Percentiles rank a stretch among this genome's conserved stretches.
phyloP scores from a whole-genome alignment of 371 early-diverging fungal genomes.

The Rhizopus arrhizus region DNA sequence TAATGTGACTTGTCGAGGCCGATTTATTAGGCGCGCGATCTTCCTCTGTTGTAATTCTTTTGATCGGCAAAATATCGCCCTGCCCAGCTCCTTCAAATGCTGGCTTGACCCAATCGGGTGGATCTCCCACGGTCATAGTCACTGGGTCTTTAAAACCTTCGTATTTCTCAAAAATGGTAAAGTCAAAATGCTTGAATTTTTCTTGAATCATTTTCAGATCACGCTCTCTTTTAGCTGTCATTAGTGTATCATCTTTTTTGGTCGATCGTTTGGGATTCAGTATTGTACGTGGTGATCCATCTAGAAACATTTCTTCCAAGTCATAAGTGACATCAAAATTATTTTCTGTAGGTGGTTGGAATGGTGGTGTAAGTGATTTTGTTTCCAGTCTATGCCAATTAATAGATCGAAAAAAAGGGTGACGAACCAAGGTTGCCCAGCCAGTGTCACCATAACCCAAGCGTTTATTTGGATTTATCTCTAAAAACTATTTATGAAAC shows the following conservation, averaged over 20 bases:
- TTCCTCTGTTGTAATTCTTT: constrained; percentile 35
- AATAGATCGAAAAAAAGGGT: constrained; percentile 58
- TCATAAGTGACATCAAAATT: constrained; percentile 95
- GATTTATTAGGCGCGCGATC: constrained; percentile 35
- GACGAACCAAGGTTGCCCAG: constrained; percentile 45
- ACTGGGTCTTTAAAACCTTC: constrained; percentile 66
- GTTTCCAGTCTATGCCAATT: constrained; percentile 50
- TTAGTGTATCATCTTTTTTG: background rate
- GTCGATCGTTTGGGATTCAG: constrained; percentile 15
- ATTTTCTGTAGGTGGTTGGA: constrained; percentile 63
- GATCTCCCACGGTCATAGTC: constrained; percentile 68
- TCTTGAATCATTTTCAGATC: constrained; percentile 58
- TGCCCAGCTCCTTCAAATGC: constrained; percentile 59
- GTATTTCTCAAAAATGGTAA: constrained; percentile 66
- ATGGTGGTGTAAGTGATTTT: constrained; percentile 57
- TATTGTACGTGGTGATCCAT: constrained; percentile 73
- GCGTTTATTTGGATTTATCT: constrained; percentile 50
- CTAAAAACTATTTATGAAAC: constrained; percentile 38
- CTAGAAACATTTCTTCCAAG: constrained; percentile 87
- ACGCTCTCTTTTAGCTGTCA: constrained; percentile 36
- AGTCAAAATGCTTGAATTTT: constrained; percentile 66
- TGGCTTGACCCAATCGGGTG: constrained; percentile 73
- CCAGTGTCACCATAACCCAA: constrained; percentile 56
- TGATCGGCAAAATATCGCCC: constrained; percentile 51
- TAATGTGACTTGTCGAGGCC: constrained; percentile 37